Conservation (phyloP, 2,329 filamentous ascomycete species). For the Monilinia laxa region DNA sequence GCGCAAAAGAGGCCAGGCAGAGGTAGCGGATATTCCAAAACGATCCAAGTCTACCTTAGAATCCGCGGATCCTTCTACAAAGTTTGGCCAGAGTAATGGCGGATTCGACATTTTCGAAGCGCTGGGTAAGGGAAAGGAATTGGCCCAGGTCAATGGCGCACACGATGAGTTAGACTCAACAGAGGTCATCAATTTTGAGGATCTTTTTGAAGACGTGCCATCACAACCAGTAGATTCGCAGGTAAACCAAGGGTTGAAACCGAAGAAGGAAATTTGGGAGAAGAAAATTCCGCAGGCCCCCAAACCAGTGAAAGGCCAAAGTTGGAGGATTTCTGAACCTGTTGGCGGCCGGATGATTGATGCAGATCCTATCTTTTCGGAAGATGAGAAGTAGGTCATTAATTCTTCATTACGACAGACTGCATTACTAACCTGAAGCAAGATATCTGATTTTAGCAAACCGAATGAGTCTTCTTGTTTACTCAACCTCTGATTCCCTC, state of each 20-base stretch:
- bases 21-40: conserved; percentile 37
- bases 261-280: conserved; percentile 24
- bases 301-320: conserved; percentile 27
- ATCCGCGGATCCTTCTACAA: background rate
- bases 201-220: conserved; percentile 24
- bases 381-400: conserved; percentile 57
- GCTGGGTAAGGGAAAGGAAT: conserved; percentile 28
- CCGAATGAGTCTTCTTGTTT: conserved; percentile 73
- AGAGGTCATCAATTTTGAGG: conserved; percentile 24
- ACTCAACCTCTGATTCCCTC: conserved; percentile 77
- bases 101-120: conserved; percentile 38
- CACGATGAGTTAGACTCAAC: conserved; percentile 23
- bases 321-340: conserved; percentile 62
- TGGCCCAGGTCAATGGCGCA: conserved; percentile 29
- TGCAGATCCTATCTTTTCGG: conserved; percentile 61
- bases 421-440: conserved; percentile 27
- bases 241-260: background rate
- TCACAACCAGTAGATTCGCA: conserved; percentile 9
- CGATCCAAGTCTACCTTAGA: conserved; percentile 33
- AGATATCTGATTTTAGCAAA: conserved; percentile 73
- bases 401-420: conserved; percentile 24
- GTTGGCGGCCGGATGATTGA: conserved; percentile 65
- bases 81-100: conserved; percentile 24
- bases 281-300: conserved; percentile 17
- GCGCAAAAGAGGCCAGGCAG: conserved; percentile 41